Evolutionary conservation across 805 yeast genomes (phyloP).

Genomic region (Wickerhamia fluorescens): DNA sequence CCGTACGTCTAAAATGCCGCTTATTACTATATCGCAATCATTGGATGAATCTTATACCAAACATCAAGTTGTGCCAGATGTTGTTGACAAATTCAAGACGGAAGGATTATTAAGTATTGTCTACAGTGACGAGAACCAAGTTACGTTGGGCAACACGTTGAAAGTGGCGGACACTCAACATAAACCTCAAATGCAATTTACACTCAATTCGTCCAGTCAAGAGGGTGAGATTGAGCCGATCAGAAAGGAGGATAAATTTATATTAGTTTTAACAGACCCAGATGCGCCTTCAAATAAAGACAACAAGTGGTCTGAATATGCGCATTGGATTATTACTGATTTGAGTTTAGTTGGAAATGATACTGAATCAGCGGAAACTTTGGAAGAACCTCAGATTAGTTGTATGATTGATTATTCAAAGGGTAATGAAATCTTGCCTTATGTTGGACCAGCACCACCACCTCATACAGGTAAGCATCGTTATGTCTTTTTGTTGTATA

Average conservation of each 20-base stretch:
- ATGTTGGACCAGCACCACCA: constrained; percentile 89
- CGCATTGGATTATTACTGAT: constrained; percentile 64
- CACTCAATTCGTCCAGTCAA: constrained; percentile 43
- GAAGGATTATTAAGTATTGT: constrained; percentile 58
- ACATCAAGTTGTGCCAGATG: constrained; percentile 47
- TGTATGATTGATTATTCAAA: constrained; percentile 25
- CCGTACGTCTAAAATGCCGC: constrained; percentile 31
- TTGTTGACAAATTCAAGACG: constrained; percentile 40
- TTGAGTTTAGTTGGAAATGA: constrained; percentile 28
- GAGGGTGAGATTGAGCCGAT: constrained; percentile 35
- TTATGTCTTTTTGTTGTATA: constrained; percentile 69
- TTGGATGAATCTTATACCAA: constrained; percentile 44
- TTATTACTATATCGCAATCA: constrained; percentile 49
- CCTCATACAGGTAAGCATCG: constrained; percentile 80
- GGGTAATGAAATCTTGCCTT: constrained; percentile 43
- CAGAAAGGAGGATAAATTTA: constrained; percentile 46
- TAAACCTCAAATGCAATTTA: constrained; percentile 61
- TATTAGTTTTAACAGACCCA: constrained; percentile 82
- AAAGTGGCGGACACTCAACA: constrained; percentile 58
- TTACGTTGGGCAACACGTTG: constrained; percentile 73
- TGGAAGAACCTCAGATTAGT: constrained; percentile 21
- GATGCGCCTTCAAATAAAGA: constrained; percentile 86
- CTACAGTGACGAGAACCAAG: constrained; percentile 51
- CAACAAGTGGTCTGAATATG: constrained; percentile 81
- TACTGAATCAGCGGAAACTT: constrained; percentile 23